These are phyloP conservation scores for Rhododendron molle DNA, from an alignment of 148 eudicot genomes.

Conservation along the genomic window DNA sequence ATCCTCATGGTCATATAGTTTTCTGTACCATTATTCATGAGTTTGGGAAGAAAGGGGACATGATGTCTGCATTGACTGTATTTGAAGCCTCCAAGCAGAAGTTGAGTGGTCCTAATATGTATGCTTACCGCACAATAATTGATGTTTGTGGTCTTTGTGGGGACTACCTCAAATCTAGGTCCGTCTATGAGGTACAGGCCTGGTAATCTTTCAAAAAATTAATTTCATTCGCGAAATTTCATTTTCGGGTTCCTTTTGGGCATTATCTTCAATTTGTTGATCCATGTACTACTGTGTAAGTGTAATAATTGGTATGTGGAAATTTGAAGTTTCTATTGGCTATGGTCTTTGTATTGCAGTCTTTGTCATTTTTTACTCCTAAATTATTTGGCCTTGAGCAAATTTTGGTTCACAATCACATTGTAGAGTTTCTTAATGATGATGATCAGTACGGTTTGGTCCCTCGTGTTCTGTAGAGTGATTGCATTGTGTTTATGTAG, in stretches of 20 bases:
- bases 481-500: neutral
- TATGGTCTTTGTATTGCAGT: neutral
- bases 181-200: conserved; percentile 76
- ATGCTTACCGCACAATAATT: conserved; percentile 79
- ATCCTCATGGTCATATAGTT: conserved; percentile 50
- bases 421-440: neutral
- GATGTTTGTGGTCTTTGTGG: conserved; percentile 92
- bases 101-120: conserved; percentile 65
- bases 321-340: neutral
- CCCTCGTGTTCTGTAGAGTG: neutral
- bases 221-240: too few relatives aligned
- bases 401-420: neutral
- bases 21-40: conserved; percentile 68
- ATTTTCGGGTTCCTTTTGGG: neutral
- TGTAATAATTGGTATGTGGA: neutral
- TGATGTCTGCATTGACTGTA: conserved; percentile 60
- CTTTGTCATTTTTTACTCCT: neutral
- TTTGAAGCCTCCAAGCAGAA: conserved; percentile 77
- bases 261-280: neutral
- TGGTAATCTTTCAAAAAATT: neutral
- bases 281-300: neutral
- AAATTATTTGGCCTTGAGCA: neutral
- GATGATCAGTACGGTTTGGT: neutral
- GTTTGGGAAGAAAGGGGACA: conserved; percentile 78
- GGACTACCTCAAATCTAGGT: conserved; percentile 67